Conservation (phyloP, 164 flowering plant species). For the Brasenia schreberi region DNA sequence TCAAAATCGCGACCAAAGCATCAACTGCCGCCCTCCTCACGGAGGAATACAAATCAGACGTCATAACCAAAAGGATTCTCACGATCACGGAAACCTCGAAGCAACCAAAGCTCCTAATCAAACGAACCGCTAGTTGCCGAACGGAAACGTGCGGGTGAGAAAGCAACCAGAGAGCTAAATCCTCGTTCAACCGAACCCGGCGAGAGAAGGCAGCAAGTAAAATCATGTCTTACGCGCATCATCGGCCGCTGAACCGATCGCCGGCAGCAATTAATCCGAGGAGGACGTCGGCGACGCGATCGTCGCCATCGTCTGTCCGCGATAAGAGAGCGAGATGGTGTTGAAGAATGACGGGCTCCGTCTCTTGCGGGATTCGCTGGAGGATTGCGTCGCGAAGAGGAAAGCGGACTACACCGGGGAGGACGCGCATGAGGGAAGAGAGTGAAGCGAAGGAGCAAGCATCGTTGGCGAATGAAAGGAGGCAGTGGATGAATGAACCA, state of each 20-base stretch:
- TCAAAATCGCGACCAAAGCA: conserved; percentile 30
- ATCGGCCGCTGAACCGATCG: background rate
- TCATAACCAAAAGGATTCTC: conserved; percentile 45
- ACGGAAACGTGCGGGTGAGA: conserved; percentile 25
- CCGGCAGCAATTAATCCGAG: background rate
- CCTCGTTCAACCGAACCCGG: conserved; percentile 13
- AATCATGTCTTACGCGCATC: background rate
- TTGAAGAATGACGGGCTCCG: background rate
- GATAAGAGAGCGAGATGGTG: background rate
- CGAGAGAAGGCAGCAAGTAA: background rate
- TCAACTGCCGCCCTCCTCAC: conserved; percentile 55
- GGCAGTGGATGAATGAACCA: background rate
- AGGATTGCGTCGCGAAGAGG: background rate
- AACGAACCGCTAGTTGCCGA: conserved; percentile 35
- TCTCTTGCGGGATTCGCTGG: background rate
- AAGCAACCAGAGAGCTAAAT: conserved; percentile 10
- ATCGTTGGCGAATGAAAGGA: background rate
- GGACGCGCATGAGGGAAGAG: background rate
- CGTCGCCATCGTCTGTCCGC: background rate
- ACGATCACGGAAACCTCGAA: conserved; percentile 21
- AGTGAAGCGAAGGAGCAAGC: background rate
- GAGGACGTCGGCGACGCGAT: background rate
- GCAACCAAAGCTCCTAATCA: conserved; percentile 16
- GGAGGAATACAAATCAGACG: conserved; percentile 63
- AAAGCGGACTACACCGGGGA: background rate